Percentiles rank a stretch among this genome's conserved stretches.
Evolutionary conservation across 106 monocot species (phyloP).

Genomic region (Dendrobium officinale): DNA sequence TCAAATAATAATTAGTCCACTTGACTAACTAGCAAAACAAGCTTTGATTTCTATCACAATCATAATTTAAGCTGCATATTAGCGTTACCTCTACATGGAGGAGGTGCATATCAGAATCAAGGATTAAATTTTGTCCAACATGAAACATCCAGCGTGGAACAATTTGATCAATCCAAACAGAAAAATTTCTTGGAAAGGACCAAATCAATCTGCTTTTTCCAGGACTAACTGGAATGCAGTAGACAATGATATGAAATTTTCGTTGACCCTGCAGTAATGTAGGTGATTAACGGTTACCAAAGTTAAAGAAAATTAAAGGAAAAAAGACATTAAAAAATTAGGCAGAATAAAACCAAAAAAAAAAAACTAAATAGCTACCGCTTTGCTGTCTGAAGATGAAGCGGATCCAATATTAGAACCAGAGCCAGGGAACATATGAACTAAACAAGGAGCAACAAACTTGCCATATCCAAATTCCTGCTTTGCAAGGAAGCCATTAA

Average conservation of each 20-base stretch:
- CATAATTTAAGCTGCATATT: background rate
- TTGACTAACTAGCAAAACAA: background rate
- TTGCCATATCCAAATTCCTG: slow-evolving; percentile 27
- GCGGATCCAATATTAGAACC: no score
- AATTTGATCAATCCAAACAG: slow-evolving; percentile 54
- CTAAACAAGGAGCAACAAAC: slow-evolving; percentile 71
- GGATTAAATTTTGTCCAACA: slow-evolving; percentile 58
- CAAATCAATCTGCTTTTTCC: slow-evolving; percentile 81
- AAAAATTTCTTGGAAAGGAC: slow-evolving; percentile 67
- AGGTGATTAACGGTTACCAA: background rate
- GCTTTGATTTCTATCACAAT: background rate
- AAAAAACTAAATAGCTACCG: slow-evolving; percentile 16
- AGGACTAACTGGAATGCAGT: slow-evolving; percentile 81
- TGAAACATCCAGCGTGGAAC: slow-evolving; percentile 81
- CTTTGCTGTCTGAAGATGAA: slow-evolving; percentile 13
- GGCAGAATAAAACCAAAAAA: background rate
- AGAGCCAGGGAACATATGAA: slow-evolving; percentile 22
- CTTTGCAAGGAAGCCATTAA: slow-evolving; percentile 43
- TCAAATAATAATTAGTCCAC: background rate
- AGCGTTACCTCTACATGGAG: slow-evolving; percentile 74
- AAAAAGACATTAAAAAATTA: background rate
- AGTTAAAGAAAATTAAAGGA: background rate
- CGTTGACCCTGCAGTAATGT: slow-evolving; percentile 18
- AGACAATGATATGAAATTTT: slow-evolving; percentile 44
- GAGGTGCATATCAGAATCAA: slow-evolving; percentile 90